A percentile compares a stretch with the other conserved stretches of the same genome.
phyloP scores from a whole-genome alignment of 108 stramenopile species.

The Asterionellopsis glacialis region DNA sequence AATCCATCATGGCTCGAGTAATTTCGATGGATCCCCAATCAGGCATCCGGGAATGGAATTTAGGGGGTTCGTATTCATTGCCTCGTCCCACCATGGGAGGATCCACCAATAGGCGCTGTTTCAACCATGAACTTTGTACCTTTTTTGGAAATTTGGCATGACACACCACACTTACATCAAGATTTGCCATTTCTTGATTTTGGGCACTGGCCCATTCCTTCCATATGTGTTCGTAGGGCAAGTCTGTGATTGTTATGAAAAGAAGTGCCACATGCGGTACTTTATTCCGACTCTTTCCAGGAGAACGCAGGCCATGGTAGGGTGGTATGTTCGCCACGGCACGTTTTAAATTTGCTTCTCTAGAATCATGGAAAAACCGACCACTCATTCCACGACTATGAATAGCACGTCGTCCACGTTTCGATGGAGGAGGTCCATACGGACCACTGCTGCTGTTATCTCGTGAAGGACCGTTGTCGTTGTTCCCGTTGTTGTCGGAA shows the following conservation, averaged over 20 bases:
- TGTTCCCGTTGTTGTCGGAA: conserved; percentile 1
- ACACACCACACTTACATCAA: conserved; percentile 54
- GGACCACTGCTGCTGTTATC: background rate
- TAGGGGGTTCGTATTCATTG: conserved; percentile 40
- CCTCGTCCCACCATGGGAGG: conserved; percentile 33
- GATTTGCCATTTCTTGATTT: conserved; percentile 13
- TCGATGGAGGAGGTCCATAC: conserved; percentile 14
- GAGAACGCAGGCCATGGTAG: background rate
- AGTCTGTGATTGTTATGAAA: conserved; percentile 72
- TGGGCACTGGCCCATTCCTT: conserved; percentile 44
- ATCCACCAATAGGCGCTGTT: conserved; percentile 56
- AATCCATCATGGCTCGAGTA: conserved; percentile 85
- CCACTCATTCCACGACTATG: conserved; percentile 23
- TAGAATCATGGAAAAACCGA: conserved; percentile 21
- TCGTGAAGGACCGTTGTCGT: background rate
- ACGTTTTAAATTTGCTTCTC: conserved; percentile 7
- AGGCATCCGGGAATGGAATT: conserved; percentile 55
- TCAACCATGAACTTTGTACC: conserved; percentile 62
- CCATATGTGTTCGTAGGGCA: conserved; percentile 85
- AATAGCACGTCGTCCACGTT: conserved; percentile 14
- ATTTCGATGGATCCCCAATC: conserved; percentile 92
- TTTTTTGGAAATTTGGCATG: conserved; percentile 83
- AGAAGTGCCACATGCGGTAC: conserved; percentile 56
- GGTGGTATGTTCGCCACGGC: conserved; percentile 5
- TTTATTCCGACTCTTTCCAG: conserved; percentile 14